A percentile compares a stretch with the other conserved stretches of the same genome.
Evolutionary conservation across 2,329 filamentous ascomycete species (phyloP).

Genomic region (Blastomyces silverae): DNA sequence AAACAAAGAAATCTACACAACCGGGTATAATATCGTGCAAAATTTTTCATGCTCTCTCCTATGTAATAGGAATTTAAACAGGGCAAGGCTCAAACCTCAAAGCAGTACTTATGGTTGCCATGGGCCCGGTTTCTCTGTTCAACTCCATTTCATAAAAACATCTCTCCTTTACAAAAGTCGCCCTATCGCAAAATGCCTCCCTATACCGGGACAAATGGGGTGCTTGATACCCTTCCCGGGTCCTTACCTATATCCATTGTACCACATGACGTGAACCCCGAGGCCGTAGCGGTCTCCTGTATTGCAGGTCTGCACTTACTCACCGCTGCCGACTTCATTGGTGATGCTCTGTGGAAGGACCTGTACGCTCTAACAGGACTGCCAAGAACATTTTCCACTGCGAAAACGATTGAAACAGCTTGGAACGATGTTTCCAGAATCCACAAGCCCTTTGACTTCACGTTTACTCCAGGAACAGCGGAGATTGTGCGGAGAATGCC

Average conservation of each 20-base stretch:
- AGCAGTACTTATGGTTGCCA: neutral
- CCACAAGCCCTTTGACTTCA: conserved; percentile 16
- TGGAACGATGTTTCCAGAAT: conserved; percentile 20
- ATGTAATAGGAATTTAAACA: neutral
- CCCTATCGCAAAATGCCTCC: neutral
- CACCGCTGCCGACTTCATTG: conserved; percentile 16
- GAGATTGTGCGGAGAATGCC: conserved; percentile 14
- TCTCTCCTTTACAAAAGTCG: neutral
- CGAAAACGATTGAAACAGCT: conserved; percentile 20
- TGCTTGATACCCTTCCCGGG: conserved; percentile 22
- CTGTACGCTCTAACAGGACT: conserved; percentile 26
- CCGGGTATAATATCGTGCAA: neutral
- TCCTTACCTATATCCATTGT: conserved; percentile 21
- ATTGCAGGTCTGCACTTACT: conserved; percentile 15
- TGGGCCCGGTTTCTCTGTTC: neutral
- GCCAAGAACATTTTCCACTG: conserved; percentile 24
- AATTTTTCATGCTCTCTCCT: neutral
- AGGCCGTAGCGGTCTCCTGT: conserved; percentile 13
- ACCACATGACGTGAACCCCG: conserved; percentile 19
- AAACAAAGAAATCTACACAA: neutral
- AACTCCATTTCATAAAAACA: neutral
- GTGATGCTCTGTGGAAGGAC: conserved; percentile 26
- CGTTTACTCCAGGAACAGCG: conserved; percentile 16
- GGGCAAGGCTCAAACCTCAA: neutral
- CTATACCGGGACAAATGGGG: neutral